These are phyloP conservation scores for Saposhnikovia divaricata DNA, from an alignment of 129 eudicot species.

Conservation along the genomic window DNA sequence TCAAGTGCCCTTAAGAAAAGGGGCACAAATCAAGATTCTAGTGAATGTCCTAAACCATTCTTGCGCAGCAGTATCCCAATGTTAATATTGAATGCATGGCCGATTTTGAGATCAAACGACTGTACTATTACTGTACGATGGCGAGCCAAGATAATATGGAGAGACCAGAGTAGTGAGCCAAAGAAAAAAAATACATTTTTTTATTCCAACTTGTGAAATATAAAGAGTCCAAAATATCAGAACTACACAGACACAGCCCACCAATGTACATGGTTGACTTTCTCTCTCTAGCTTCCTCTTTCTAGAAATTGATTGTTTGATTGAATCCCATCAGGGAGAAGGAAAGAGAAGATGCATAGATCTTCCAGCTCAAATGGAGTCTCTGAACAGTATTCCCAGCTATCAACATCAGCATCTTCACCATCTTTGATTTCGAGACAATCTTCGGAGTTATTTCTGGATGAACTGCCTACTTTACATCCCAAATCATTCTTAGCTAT, in stretches of 20 bases:
- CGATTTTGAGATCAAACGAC: background rate
- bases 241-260: background rate
- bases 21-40: background rate
- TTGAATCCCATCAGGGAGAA: background rate
- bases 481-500: constrained; percentile 6
- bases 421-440: background rate
- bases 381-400: constrained; percentile 24
- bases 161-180: background rate
- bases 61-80: constrained; percentile 52
- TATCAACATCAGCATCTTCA: constrained; percentile 11
- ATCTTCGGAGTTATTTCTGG: background rate
- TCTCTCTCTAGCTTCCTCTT: constrained; percentile 6
- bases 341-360: constrained; percentile 26
- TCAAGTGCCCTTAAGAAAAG: background rate
- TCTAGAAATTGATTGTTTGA: background rate
- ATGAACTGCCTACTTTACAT: constrained; percentile 3
- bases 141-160: background rate
- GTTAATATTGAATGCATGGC: background rate
- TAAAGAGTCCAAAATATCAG: background rate
- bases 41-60: constrained; percentile 48
- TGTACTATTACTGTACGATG: background rate
- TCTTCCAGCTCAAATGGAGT: constrained; percentile 36
- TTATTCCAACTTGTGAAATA: background rate
- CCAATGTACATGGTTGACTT: background rate
- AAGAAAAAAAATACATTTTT: background rate